Percentiles rank a stretch among this genome's conserved stretches.
These are phyloP conservation scores for Somion occarium DNA, from an alignment of 1,284 basidiomycete species.

Conservation along the genomic window DNA sequence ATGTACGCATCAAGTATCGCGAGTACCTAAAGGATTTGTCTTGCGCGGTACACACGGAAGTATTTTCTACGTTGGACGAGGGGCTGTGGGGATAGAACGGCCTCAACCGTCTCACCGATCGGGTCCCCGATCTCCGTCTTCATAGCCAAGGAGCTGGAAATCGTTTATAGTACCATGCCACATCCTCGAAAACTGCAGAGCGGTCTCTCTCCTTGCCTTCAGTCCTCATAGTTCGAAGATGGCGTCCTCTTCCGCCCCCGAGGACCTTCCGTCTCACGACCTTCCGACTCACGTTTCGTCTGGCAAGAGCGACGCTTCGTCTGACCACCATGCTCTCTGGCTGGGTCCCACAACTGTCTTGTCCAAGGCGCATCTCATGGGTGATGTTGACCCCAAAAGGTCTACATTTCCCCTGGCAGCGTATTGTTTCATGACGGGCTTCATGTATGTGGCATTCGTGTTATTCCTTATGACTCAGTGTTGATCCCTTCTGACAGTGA, in stretches of 20 bases:
- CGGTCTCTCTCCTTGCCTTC: not conserved
- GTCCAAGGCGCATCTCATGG: slow-evolving; percentile 29
- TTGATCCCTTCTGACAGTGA: slow-evolving; percentile 39
- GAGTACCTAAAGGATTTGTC: not conserved
- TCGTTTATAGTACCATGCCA: not conserved
- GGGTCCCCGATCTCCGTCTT: not conserved
- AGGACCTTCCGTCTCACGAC: too few species aligned
- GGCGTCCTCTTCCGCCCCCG: not conserved
- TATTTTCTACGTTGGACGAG: too few species aligned
- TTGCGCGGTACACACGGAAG: not conserved
- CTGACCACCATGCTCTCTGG: slow-evolving; percentile 17
- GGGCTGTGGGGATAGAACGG: not conserved
- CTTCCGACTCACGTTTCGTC: not conserved
- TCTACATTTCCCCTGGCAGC: slow-evolving; percentile 60
- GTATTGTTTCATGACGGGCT: slow-evolving; percentile 86
- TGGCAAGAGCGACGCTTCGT: not conserved
- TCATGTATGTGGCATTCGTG: slow-evolving; percentile 47
- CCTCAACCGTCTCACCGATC: not conserved
- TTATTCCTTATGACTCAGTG: not conserved
- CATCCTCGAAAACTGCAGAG: not conserved
- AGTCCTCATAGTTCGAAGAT: not conserved
- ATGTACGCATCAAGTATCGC: not conserved
- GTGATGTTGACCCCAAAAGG: slow-evolving; percentile 58
- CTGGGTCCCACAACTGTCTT: slow-evolving; percentile 22
- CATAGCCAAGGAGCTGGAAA: not conserved